Evolutionary conservation across 2,329 filamentous ascomycete genomes (phyloP), one percentile per base, ranked within the genome.

Genomic region (Claviceps pazoutovae): DNA sequence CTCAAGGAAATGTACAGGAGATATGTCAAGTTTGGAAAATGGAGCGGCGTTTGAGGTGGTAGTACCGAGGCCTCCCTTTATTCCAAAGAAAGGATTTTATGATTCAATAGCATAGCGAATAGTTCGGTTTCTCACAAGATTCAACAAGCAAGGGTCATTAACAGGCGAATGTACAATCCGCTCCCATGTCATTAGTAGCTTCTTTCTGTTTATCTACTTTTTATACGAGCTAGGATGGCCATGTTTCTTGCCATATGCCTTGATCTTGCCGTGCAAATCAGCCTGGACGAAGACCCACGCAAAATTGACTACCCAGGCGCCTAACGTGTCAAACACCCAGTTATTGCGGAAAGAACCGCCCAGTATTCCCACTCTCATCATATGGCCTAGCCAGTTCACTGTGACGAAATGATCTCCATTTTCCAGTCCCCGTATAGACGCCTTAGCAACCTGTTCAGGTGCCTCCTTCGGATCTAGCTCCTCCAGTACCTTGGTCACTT

Each of bases 381-480:
- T 61, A 52, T 78, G 68, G 1, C 85, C 87, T 46, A 95, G 64
- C 56, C 83, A 80, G 54, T 81, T 84, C 11, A 89, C 86, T 0
- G 87, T 84, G 45, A 95, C 78, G 60, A 88, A 75, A 65, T 87
- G 91, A 23, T 93, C 74, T 0, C 91, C 93, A 38, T 71, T 80
- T 66, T 97, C 89, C 45, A 98, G 69, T 0, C 85, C 87, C 44
- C 70, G 70, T 49, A 98, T 81, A 1, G 87, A 74, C 8, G 72
- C 73, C 4, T 69, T 67, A 1, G 93, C 93, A 14, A 94, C 88
- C 54, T 84, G 76, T 5, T 93, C 83, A 5, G 88, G 86, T 0
- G 78, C 83, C 66, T 94, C 86, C 46, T 81, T 75, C 14, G 83
- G 84, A 64, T 98, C 93, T n/a, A 79, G 77, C 58, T 86, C 82